Evolutionary conservation across 2,329 filamentous ascomycete species (phyloP).

Genomic region (Zymoseptoria ardabiliae): DNA sequence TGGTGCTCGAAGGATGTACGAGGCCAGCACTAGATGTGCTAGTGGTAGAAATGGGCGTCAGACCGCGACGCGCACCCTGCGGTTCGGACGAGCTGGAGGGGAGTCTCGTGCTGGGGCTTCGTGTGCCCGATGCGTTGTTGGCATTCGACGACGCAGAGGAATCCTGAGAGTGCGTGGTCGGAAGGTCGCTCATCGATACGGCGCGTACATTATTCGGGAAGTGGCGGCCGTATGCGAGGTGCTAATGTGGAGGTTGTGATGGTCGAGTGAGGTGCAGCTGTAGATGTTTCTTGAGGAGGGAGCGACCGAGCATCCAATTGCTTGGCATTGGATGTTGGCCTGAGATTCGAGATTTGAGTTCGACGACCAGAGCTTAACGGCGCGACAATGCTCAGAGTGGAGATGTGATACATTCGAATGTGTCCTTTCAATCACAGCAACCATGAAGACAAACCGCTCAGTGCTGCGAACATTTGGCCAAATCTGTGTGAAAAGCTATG

Average conservation of each 20-base stretch:
- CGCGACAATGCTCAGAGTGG: no score
- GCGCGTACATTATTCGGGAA: conserved; percentile 23
- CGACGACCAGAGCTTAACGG: no score
- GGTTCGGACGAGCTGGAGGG: conserved; percentile 50
- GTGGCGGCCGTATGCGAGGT: conserved; percentile 1
- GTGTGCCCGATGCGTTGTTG: conserved; percentile 34
- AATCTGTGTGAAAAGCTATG: background rate
- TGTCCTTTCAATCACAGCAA: no score
- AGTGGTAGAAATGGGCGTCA: conserved; percentile 50
- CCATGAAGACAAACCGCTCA: background rate
- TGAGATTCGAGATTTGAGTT: background rate
- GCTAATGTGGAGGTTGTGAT: background rate
- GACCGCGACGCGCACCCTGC: conserved; percentile 48
- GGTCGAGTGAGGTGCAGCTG: background rate
- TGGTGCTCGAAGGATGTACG: conserved; percentile 26
- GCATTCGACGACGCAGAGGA: conserved; percentile 20
- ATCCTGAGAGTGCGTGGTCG: conserved; percentile 22
- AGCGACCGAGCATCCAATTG: background rate
- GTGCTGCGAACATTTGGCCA: background rate
- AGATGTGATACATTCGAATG: no score
- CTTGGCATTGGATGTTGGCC: background rate
- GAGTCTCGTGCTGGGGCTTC: conserved; percentile 44
- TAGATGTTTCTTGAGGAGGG: background rate
- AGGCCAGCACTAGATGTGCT: conserved; percentile 33
- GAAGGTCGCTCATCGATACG: conserved; percentile 48